Evolutionary conservation across 805 yeast species (phyloP).

Genomic region (Teunomyces gatunensis): DNA sequence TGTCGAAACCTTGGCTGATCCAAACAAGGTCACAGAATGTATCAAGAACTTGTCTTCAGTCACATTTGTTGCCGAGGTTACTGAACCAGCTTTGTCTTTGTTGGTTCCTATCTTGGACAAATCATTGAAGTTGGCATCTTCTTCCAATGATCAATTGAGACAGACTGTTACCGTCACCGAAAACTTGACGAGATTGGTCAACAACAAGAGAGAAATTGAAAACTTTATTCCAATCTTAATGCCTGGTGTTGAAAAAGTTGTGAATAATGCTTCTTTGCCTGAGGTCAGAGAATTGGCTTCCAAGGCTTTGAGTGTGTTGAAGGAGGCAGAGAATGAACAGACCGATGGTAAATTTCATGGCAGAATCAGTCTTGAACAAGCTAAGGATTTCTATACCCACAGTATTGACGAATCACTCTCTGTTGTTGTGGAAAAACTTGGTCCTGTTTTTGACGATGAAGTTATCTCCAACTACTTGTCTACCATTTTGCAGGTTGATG

Average conservation of each 20-base stretch:
- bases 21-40: slow-evolving; percentile 83
- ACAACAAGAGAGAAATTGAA: slow-evolving; percentile 89
- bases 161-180: slow-evolving; percentile 96
- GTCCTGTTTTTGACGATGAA: slow-evolving; percentile 27
- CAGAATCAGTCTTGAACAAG: slow-evolving; percentile 57
- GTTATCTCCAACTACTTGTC: slow-evolving; percentile 48
- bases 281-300: slow-evolving; percentile 93
- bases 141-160: slow-evolving; percentile 94
- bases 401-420: slow-evolving; percentile 13
- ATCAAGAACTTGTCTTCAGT: slow-evolving; percentile 87
- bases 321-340: slow-evolving; percentile 71
- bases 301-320: slow-evolving; percentile 79
- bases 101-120: slow-evolving; percentile 90
- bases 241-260: slow-evolving; percentile 91
- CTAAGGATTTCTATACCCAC: slow-evolving; percentile 41
- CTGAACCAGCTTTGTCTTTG: slow-evolving; percentile 89
- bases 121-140: slow-evolving; percentile 80
- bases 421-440: slow-evolving; percentile 11
- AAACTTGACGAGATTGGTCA: slow-evolving; percentile 91
- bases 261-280: slow-evolving; percentile 87
- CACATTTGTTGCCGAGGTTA: slow-evolving; percentile 97
- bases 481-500: slow-evolving; percentile 35
- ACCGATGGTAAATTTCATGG: slow-evolving; percentile 76
- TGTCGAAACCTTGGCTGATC: slow-evolving; percentile 87
- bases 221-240: slow-evolving; percentile 77